Evolutionary conservation across 768 basidiomycete species (phyloP).

Genomic region (Leccinellum luteum): DNA sequence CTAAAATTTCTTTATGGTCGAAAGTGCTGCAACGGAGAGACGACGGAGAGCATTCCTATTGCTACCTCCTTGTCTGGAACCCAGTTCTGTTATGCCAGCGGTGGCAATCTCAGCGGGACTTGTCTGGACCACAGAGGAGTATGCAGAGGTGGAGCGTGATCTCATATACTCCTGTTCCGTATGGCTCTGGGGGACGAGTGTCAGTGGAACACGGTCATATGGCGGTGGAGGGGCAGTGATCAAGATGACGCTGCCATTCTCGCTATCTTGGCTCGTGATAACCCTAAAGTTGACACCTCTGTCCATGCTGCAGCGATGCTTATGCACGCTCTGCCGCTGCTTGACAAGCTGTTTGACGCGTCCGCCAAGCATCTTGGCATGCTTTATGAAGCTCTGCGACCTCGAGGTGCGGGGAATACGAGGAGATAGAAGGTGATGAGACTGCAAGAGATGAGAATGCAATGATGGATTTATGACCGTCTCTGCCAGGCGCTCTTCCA

Average conservation of each 20-base stretch:
- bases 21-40: constrained; percentile 32
- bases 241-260: constrained; percentile 29
- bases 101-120: constrained; percentile 10
- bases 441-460: constrained; percentile 6
- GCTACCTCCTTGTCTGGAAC: constrained; percentile 13
- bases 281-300: constrained; percentile 16
- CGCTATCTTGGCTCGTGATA: constrained; percentile 28
- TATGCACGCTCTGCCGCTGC: constrained; percentile 8
- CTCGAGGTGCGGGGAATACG: constrained; percentile 5
- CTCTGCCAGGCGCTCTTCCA: constrained; percentile 10
- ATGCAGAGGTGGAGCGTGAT: constrained; percentile 22
- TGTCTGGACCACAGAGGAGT: constrained; percentile 20
- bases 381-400: constrained; percentile 22
- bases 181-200: constrained; percentile 5
- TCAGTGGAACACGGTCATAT: constrained; percentile 14
- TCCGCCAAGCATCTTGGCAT: constrained; percentile 27
- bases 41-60: constrained; percentile 26
- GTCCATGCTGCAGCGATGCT: constrained; percentile 20
- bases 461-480: constrained; percentile 3
- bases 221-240: constrained; percentile 31
- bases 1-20: constrained; percentile 28
- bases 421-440: background rate
- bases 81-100: constrained; percentile 5
- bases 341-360: constrained; percentile 28
- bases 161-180: constrained; percentile 8